These are phyloP conservation scores for Fusarium foetens DNA, from an alignment of 2,329 filamentous ascomycete genomes.

Conservation along the genomic window DNA sequence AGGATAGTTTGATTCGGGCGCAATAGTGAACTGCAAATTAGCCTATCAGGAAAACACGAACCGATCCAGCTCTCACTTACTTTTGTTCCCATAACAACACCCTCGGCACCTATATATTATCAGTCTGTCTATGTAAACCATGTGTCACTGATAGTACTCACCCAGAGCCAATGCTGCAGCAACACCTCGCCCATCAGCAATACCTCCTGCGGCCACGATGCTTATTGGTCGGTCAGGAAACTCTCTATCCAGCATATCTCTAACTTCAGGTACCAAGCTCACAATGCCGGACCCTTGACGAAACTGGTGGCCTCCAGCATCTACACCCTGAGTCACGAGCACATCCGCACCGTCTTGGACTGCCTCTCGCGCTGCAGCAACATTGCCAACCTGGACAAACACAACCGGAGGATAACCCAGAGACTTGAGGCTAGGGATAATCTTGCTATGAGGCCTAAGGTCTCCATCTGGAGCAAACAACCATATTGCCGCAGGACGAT, in stretches of 20 bases:
- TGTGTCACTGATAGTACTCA: conserved; percentile 40
- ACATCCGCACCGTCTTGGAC: conserved; percentile 63
- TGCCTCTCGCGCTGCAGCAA: conserved; percentile 63
- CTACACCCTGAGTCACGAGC: conserved; percentile 70
- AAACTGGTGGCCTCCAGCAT: conserved; percentile 73
- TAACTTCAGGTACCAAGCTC: conserved; percentile 67
- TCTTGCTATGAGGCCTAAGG: conserved; percentile 50
- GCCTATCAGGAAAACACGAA: not conserved
- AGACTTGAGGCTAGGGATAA: conserved; percentile 51
- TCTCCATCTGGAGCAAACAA: conserved; percentile 69
- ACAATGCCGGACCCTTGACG: conserved; percentile 64
- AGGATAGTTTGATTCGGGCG: conserved; percentile 56
- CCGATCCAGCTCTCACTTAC: conserved; percentile 37
- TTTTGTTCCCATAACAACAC: conserved; percentile 57
- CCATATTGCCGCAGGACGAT: conserved; percentile 71
- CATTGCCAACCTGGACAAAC: conserved; percentile 71
- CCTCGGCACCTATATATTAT: conserved; percentile 53
- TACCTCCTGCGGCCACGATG: conserved; percentile 69
- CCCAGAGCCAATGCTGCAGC: conserved; percentile 66
- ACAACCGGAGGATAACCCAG: conserved; percentile 55
- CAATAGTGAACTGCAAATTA: conserved; percentile 55
- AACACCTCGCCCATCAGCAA: conserved; percentile 65
- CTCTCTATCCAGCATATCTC: conserved; percentile 55
- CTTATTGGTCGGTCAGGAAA: conserved; percentile 49
- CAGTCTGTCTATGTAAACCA: not conserved